phyloP scores from a whole-genome alignment of 352 stramenopile genomes.

The Aphanomyces invadans region DNA sequence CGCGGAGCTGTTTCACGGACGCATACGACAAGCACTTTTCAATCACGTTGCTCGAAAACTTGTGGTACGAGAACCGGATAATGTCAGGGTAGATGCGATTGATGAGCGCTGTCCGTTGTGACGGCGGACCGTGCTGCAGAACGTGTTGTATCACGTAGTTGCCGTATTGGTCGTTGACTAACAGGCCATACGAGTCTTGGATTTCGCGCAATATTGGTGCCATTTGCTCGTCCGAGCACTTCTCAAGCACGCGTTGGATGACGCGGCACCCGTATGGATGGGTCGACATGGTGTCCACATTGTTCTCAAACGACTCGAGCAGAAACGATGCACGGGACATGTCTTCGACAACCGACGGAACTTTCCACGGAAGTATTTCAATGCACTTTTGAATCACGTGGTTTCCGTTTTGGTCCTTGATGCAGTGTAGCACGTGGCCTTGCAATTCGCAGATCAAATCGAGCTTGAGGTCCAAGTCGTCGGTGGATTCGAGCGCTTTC shows the following conservation, averaged over 20 bases:
- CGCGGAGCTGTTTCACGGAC: constrained; percentile 67
- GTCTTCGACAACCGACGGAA: constrained; percentile 49
- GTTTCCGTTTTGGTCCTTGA: constrained; percentile 98
- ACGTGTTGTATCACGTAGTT: constrained; percentile 99
- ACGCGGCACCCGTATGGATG: constrained; percentile 99
- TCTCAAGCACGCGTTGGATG: constrained; percentile 96
- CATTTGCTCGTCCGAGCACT: constrained; percentile 88
- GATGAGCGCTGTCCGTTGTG: constrained; percentile 79
- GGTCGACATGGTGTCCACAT: constrained; percentile 86
- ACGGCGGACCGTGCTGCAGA: constrained; percentile 86
- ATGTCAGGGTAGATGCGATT: constrained; percentile 82
- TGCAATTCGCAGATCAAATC: constrained; percentile 69
- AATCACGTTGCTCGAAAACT: constrained; percentile 95
- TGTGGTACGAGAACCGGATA: constrained; percentile 88
- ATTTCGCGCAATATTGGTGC: constrained; percentile 92
- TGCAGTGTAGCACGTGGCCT: constrained; percentile 86
- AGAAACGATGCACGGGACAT: constrained; percentile 95
- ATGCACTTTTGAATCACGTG: constrained; percentile 99
- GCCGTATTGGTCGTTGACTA: constrained; percentile 95
- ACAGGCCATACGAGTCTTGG: constrained; percentile 74
- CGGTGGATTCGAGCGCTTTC: constrained; percentile 64
- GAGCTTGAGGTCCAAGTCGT: constrained; percentile 36
- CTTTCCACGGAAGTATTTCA: constrained; percentile 44
- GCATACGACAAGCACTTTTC: constrained; percentile 90
- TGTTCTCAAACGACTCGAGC: constrained; percentile 90